Evolutionary conservation across 345 rosid species (phyloP).

Genomic region (Acer negundo): DNA sequence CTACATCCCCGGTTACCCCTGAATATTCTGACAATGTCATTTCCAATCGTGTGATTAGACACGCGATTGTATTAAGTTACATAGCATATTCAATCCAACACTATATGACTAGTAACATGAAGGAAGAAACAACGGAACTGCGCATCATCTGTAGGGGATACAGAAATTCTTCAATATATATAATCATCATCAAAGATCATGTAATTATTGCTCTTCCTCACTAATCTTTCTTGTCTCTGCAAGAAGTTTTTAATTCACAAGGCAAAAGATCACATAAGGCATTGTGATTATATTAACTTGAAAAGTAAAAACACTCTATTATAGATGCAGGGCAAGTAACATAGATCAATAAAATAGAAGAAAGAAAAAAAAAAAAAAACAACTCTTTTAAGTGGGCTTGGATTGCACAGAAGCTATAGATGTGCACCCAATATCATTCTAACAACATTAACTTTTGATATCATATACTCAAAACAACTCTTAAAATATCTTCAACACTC

Average conservation of each 20-base stretch:
- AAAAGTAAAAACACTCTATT: too few relatives aligned
- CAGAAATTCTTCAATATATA: constrained; percentile 47
- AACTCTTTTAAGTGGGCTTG: background rate
- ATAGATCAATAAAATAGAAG: background rate
- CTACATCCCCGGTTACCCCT: background rate
- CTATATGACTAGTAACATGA: background rate
- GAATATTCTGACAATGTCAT: background rate
- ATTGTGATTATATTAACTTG: background rate
- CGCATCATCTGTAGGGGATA: background rate
- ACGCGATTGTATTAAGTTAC: background rate
- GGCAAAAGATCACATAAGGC: background rate
- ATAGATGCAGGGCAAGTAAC: background rate
- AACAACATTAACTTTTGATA: background rate
- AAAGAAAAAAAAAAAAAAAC: too few relatives aligned
- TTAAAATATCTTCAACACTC: background rate
- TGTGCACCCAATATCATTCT: background rate
- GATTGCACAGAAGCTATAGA: background rate
- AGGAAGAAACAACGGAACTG: background rate
- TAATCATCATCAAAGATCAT: constrained; percentile 84
- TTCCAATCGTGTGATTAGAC: background rate
- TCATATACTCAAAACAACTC: background rate
- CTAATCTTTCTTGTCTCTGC: constrained; percentile 68
- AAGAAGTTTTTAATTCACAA: constrained; percentile 13
- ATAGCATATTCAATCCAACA: background rate
- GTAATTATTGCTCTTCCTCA: constrained; percentile 59